Percentiles rank a stretch among this genome's conserved stretches.
These are phyloP conservation scores for Davidsoniella neocaledoniae DNA, from an alignment of 2,329 filamentous ascomycete species.

Conservation along the genomic window DNA sequence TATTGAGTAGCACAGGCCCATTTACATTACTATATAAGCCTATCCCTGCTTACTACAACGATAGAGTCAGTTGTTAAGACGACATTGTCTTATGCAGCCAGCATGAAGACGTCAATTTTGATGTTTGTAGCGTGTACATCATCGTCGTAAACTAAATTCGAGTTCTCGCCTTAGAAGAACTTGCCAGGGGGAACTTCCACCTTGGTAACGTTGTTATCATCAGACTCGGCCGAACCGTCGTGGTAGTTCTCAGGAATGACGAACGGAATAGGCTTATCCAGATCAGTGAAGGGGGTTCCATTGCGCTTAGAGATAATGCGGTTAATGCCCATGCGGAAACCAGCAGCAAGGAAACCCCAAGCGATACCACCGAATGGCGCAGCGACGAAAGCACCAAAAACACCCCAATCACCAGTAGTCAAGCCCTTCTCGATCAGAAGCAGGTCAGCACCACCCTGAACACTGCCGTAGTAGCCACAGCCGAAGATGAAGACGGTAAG, in stretches of 20 bases:
- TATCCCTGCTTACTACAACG: no score
- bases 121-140: no score
- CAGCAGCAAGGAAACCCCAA: conserved; percentile 50
- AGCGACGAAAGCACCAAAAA: conserved; percentile 68
- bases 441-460: conserved; percentile 44
- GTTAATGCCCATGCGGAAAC: conserved; percentile 39
- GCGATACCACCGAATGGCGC: conserved; percentile 60
- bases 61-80: no score
- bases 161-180: conserved; percentile 29
- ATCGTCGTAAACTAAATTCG: not conserved
- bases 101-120: no score
- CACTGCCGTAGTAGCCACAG: conserved; percentile 57
- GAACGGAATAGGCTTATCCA: conserved; percentile 3
- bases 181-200: conserved; percentile 24
- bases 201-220: conserved; percentile 18
- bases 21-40: no score
- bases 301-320: conserved; percentile 38
- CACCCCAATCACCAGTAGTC: conserved; percentile 64
- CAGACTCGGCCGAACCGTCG: not conserved
- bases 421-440: conserved; percentile 57
- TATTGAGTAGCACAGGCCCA: no score
- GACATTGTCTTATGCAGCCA: no score
- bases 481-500: conserved; percentile 71
- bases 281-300: conserved; percentile 47
- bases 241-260: not conserved